phyloP scores from a whole-genome alignment of 75 land plant genomes.

The Azolla pinnata region DNA sequence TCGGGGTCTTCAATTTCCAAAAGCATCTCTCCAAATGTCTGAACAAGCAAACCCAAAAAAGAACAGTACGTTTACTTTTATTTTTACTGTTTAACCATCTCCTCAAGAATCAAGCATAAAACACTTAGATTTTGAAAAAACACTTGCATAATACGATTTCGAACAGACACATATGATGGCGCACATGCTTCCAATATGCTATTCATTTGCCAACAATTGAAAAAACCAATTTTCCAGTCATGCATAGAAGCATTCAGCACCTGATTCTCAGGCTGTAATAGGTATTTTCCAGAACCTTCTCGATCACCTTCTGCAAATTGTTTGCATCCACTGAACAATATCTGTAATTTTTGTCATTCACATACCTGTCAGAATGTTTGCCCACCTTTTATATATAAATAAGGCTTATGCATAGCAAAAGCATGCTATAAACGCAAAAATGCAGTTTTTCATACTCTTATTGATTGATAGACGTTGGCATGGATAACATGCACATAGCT shows the following conservation, averaged over 20 bases:
- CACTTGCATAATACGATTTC: too few relatives aligned
- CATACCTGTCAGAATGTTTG: background rate
- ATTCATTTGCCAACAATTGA: too few relatives aligned
- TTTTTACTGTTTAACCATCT: too few relatives aligned
- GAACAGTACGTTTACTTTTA: too few relatives aligned
- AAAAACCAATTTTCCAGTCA: too few relatives aligned
- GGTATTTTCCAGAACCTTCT: conserved; percentile 41
- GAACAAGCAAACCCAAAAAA: too few relatives aligned
- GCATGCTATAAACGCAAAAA: background rate
- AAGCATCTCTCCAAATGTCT: conserved; percentile 68
- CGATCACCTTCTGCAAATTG: conserved; percentile 55
- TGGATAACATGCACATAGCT: conserved; percentile 72
- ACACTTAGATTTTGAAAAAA: background rate
- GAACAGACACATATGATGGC: too few relatives aligned
- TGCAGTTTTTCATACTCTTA: conserved; percentile 64
- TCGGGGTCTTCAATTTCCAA: conserved; percentile 56
- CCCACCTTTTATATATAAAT: too few relatives aligned
- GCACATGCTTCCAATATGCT: too few relatives aligned
- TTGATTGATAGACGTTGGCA: conserved; percentile 89
- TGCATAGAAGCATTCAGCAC: too few relatives aligned
- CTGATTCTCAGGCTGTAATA: conserved; percentile 55
- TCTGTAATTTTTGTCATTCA: too few relatives aligned
- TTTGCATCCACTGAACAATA: conserved; percentile 60
- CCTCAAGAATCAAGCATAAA: too few relatives aligned
- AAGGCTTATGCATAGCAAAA: background rate